A percentile compares a stretch with the other conserved stretches of the same genome.
Conservation (phyloP, 2,329 filamentous ascomycete species). For the Neonectria faginata region DNA sequence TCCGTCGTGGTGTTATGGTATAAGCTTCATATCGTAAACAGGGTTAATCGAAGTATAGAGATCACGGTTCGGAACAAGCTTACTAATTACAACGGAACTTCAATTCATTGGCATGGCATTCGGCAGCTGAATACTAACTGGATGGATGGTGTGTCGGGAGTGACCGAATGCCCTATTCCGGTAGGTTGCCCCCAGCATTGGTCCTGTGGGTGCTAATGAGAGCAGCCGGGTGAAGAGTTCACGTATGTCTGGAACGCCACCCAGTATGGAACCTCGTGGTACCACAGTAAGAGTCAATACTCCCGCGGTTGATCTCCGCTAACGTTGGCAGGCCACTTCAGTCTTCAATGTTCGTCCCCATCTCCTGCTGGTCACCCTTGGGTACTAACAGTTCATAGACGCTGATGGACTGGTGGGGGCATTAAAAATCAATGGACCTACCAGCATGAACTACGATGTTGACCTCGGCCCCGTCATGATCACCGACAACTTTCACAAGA, state of each 20-base stretch:
- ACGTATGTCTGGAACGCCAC: slow-evolving; percentile 44
- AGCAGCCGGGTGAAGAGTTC: slow-evolving; percentile 59
- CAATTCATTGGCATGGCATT: slow-evolving; percentile 16
- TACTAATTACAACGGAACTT: slow-evolving; percentile 7
- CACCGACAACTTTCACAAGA: not conserved
- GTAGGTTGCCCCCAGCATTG: not conserved
- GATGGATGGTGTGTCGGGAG: slow-evolving; percentile 15
- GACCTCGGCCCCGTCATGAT: slow-evolving; percentile 13
- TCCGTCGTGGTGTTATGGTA: no score
- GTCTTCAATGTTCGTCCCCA: slow-evolving; percentile 9
- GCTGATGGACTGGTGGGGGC: slow-evolving; percentile 13
- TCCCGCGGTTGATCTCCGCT: slow-evolving; percentile 51
- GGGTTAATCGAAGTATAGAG: not conserved
- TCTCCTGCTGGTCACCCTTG: not conserved
- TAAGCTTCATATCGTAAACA: no score
- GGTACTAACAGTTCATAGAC: slow-evolving; percentile 41
- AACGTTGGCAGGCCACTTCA: slow-evolving; percentile 1
- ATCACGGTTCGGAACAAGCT: slow-evolving; percentile 12
- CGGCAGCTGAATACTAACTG: slow-evolving; percentile 15
- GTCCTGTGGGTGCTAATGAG: not conserved
- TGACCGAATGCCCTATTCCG: slow-evolving; percentile 53
- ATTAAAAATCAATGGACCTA: slow-evolving; percentile 18
- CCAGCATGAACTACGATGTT: slow-evolving; percentile 17
- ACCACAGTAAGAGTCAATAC: slow-evolving; percentile 13
- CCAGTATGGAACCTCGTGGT: slow-evolving; percentile 26